Base-by-base conservation (phyloP, 441 rosid genomes). In the Macaranga tanarius region DNA sequence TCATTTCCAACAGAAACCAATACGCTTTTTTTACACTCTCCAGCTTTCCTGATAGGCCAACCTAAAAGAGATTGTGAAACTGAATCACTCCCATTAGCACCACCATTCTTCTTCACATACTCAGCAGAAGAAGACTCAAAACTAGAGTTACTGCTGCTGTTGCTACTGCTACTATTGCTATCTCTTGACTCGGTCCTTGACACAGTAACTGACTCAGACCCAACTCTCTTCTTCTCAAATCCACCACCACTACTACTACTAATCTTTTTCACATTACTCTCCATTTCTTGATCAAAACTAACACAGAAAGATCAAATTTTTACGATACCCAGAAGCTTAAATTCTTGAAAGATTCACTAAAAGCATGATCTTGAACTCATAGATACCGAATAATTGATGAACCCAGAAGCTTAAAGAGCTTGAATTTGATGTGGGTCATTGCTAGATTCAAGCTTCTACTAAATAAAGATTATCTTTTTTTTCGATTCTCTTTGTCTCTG, bases 31-130 rank as follows among this genome's bases (percentile, higher is more conserved):
- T 83, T 81, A 7, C 85, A 76, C 59, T 86, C 83, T 1, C 82
- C 86, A 45, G 96, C 87, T 84, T 88, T 89, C 79, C 86, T 85
- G 54, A 93, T 90, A 15, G 98, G 98, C 97, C 97, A 92, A 70
- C 98, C 98, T 73, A 93, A 74, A 73, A 87, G 87, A 76, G 92
- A 89, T 16, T 83, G 86, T 7, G 90, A 86, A 20, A 55, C 28
- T 55, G 22, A 20, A 71, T 79, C 81, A 73, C 87, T 74, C 71
- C 90, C 66, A 84, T 79, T 70, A 72, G 75, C 56, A 82, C n/a
- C n/a, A n/a, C n/a, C n/a, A 34, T 34, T 34, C 38, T 81, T 65
- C 76, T 90, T 10, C 65, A 82, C 70, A 78, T 86, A 79, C 74
- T 86, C 97, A 4, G 85, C 72, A 15, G 84, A 82, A 80, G 83